A percentile compares a stretch with the other conserved stretches of the same genome.
These are phyloP conservation scores for Fusarium scirpi DNA, from an alignment of 2,329 filamentous ascomycete genomes.

Conservation along the genomic window DNA sequence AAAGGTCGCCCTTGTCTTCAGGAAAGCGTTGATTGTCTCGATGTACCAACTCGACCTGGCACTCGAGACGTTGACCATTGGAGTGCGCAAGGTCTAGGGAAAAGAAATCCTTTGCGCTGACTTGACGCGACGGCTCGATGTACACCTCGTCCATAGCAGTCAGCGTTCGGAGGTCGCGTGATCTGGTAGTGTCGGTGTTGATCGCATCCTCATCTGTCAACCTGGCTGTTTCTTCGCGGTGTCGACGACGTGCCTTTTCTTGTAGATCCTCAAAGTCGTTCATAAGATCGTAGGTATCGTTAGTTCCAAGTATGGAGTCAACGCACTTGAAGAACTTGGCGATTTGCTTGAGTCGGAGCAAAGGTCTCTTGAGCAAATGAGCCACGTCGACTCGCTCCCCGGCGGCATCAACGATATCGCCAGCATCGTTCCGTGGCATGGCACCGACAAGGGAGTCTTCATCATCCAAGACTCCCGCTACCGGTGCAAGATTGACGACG, in stretches of 20 bases:
- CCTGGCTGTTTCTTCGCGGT: slow-evolving; percentile 76
- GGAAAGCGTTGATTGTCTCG: slow-evolving; percentile 80
- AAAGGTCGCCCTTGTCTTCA: slow-evolving; percentile 81
- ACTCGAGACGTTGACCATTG: slow-evolving; percentile 88
- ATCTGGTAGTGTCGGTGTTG: slow-evolving; percentile 82
- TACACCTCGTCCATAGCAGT: slow-evolving; percentile 75
- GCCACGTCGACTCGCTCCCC: slow-evolving; percentile 95
- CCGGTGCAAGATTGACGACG: slow-evolving; percentile 89
- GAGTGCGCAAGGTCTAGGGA: slow-evolving; percentile 87
- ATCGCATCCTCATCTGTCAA: slow-evolving; percentile 85
- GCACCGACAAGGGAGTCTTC: slow-evolving; percentile 70
- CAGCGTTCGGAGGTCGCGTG: slow-evolving; percentile 82
- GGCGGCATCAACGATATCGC: slow-evolving; percentile 76
- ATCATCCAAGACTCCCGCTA: slow-evolving; percentile 64
- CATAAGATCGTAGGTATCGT: slow-evolving; percentile 56
- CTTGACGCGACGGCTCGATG: slow-evolving; percentile 83
- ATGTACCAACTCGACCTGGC: slow-evolving; percentile 86
- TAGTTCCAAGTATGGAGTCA: slow-evolving; percentile 65
- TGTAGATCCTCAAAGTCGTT: slow-evolving; percentile 77
- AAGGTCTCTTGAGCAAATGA: slow-evolving; percentile 87
- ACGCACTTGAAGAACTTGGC: slow-evolving; percentile 82
- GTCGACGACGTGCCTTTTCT: slow-evolving; percentile 76
- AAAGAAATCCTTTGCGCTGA: slow-evolving; percentile 91
- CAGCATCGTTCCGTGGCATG: slow-evolving; percentile 71
- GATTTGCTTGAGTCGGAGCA: slow-evolving; percentile 89